Percentiles rank a stretch among this genome's conserved stretches.
Conservation (phyloP, 2,329 filamentous ascomycete genomes). For the Colletotrichum scovillei region DNA sequence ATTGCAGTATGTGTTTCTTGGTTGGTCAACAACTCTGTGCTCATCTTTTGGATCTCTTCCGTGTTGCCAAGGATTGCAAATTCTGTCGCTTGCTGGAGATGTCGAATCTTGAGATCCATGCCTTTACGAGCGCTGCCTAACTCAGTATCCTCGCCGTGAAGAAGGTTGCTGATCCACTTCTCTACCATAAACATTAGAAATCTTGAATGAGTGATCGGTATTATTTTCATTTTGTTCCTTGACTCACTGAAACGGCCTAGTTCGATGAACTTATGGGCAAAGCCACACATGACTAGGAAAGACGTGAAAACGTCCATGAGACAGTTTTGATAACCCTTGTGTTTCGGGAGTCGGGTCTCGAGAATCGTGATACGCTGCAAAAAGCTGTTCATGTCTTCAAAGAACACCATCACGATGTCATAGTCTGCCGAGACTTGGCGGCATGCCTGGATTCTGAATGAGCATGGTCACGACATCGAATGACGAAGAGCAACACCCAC, state of each 20-base stretch:
- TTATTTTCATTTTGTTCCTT: background rate
- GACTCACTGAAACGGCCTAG: constrained; percentile 45
- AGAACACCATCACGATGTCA: constrained; percentile 51
- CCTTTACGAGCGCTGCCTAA: constrained; percentile 43
- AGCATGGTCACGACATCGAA: background rate
- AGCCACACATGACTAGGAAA: constrained; percentile 45
- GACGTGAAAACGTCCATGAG: constrained; percentile 51
- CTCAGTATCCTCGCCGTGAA: constrained; percentile 45
- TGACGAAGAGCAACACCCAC: constrained; percentile 19
- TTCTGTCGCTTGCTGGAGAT: constrained; percentile 46
- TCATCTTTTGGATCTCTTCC: constrained; percentile 45
- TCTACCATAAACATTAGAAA: constrained; percentile 31
- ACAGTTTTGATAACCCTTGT: constrained; percentile 45
- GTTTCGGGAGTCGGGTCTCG: constrained; percentile 44
- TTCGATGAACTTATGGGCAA: constrained; percentile 48
- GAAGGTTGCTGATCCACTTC: constrained; percentile 45
- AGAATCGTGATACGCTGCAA: constrained; percentile 47
- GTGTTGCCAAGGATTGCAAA: constrained; percentile 48
- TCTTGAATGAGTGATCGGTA: too few species aligned
- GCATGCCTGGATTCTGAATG: constrained; percentile 37
- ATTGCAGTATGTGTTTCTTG: constrained; percentile 40
- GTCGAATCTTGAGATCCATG: constrained; percentile 42
- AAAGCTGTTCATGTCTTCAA: constrained; percentile 51
- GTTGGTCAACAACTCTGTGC: constrained; percentile 40
- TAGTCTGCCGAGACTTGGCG: constrained; percentile 49